phyloP scores from a whole-genome alignment of 768 basidiomycete genomes.

The Pleurotus djamor region DNA sequence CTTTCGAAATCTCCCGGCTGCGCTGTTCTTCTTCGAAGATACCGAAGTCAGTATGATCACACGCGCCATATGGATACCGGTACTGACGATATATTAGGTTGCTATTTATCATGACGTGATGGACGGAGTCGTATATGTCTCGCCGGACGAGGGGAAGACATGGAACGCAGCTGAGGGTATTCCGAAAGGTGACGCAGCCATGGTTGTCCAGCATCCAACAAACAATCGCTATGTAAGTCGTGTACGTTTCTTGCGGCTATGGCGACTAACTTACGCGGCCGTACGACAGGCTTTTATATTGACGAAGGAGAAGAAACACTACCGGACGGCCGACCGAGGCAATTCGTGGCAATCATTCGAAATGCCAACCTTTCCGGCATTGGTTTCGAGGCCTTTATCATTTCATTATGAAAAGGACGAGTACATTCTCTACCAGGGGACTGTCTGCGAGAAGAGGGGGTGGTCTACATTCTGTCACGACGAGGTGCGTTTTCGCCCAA shows the following conservation, averaged over 20 bases:
- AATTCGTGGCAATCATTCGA: slow-evolving; percentile 84
- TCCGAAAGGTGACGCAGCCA: slow-evolving; percentile 53
- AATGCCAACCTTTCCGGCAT: slow-evolving; percentile 57
- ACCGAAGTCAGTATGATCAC: slow-evolving; percentile 58
- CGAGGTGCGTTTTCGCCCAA: slow-evolving; percentile 46
- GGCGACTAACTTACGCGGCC: too few relatives aligned
- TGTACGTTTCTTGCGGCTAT: too few relatives aligned
- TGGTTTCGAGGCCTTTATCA: slow-evolving; percentile 64
- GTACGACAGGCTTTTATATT: slow-evolving; percentile 78
- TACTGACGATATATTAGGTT: slow-evolving; percentile 22
- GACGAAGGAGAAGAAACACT: slow-evolving; percentile 74
- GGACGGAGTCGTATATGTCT: slow-evolving; percentile 70
- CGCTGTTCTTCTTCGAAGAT: slow-evolving; percentile 92
- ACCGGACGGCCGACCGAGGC: slow-evolving; percentile 86
- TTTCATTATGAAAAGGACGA: slow-evolving; percentile 84
- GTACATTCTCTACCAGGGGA: slow-evolving; percentile 79
- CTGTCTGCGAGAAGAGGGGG: slow-evolving; percentile 50
- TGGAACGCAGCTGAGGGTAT: slow-evolving; percentile 53
- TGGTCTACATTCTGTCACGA: slow-evolving; percentile 68
- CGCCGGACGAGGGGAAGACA: slow-evolving; percentile 82
- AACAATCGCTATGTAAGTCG: slow-evolving; percentile 67
- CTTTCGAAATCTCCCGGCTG: slow-evolving; percentile 73
- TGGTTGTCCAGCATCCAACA: slow-evolving; percentile 87
- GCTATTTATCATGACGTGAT: slow-evolving; percentile 83
- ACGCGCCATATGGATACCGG: slow-evolving; percentile 5